Conservation (phyloP, 495 filamentous ascomycete genomes). For the Ramalina intermedia region DNA sequence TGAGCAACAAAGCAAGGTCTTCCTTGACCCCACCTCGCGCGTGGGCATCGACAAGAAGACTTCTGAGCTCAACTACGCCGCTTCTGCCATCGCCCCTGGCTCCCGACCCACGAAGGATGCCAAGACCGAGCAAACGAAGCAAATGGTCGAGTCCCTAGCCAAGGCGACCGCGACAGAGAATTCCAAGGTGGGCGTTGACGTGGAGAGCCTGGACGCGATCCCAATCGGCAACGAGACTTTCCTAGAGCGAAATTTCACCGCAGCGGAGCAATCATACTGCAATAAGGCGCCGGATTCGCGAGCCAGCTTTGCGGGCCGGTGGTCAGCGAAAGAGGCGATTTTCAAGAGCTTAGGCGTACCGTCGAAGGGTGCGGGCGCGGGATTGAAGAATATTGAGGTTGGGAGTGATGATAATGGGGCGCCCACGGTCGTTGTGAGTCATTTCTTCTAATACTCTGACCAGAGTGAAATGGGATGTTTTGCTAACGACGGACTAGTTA, state of each 20-base stretch:
- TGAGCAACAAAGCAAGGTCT: conserved; percentile 68
- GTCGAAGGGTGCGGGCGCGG: conserved; percentile 74
- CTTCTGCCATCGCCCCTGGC: conserved; percentile 30
- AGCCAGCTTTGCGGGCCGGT: conserved; percentile 80
- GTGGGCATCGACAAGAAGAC: conserved; percentile 75
- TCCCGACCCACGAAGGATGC: conserved; percentile 38
- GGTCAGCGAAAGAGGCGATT: conserved; percentile 95
- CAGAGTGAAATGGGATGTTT: conserved; percentile 20
- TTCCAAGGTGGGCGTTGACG: conserved; percentile 82
- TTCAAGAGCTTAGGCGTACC: conserved; percentile 94
- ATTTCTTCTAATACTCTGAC: neutral
- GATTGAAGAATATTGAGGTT: conserved; percentile 92
- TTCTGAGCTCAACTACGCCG: conserved; percentile 55
- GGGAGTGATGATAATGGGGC: conserved; percentile 62
- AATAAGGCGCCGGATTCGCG: conserved; percentile 59
- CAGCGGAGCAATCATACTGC: conserved; percentile 71
- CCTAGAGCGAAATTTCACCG: conserved; percentile 86
- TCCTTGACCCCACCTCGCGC: conserved; percentile 90
- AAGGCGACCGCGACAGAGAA: conserved; percentile 54
- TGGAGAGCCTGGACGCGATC: conserved; percentile 71
- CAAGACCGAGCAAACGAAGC: conserved; percentile 44
- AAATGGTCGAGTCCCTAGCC: conserved; percentile 66
- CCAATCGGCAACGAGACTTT: conserved; percentile 91
- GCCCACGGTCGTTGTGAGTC: conserved; percentile 70
- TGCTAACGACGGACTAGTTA: conserved; percentile 40